A percentile compares a stretch with the other conserved stretches of the same genome.
Conservation (phyloP, 805 yeast genomes). For the Ogataea henricii region DNA sequence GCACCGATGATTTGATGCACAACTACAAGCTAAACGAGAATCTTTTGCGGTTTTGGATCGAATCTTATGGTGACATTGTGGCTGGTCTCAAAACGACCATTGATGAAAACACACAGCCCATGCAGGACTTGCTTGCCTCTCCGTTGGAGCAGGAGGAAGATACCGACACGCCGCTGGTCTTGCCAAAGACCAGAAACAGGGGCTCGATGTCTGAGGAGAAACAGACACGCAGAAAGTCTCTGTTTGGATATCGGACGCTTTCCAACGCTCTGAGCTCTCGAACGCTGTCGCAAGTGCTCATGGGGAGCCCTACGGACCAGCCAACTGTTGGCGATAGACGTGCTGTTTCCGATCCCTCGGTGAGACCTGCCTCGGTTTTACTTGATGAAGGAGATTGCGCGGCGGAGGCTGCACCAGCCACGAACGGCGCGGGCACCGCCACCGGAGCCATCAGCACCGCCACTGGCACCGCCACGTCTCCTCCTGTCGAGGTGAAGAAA, state of each 20-base stretch:
- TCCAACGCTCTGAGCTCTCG: constrained; percentile 28
- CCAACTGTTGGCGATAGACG: constrained; percentile 7
- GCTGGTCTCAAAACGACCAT: constrained; percentile 15
- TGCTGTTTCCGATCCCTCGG: constrained; percentile 15
- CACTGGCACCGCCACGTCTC: constrained; percentile 5
- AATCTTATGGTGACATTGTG: constrained; percentile 17
- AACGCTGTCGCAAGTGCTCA: constrained; percentile 15
- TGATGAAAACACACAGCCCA: constrained; percentile 2
- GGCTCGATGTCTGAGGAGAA: constrained; percentile 21
- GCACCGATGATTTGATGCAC: constrained; percentile 32
- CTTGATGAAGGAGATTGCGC: not conserved
- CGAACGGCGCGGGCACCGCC: not conserved
- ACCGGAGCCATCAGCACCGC: not conserved
- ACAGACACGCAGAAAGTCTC: constrained; percentile 27
- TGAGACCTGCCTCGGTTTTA: not conserved
- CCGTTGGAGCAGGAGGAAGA: constrained; percentile 22
- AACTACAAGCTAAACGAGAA: constrained; percentile 33
- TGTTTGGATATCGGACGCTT: constrained; percentile 31
- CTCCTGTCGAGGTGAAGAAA: constrained; percentile 12
- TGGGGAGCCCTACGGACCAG: constrained; percentile 3
- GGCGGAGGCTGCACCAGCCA: not conserved
- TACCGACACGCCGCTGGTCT: constrained; percentile 3
- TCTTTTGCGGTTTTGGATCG: constrained; percentile 32
- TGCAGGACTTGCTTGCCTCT: constrained; percentile 18
- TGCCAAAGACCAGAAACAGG: constrained; percentile 18